Evolutionary conservation across 2,329 filamentous ascomycete species (phyloP), one percentile per base, ranked within the genome.

Genomic region (Didymella sp.): DNA sequence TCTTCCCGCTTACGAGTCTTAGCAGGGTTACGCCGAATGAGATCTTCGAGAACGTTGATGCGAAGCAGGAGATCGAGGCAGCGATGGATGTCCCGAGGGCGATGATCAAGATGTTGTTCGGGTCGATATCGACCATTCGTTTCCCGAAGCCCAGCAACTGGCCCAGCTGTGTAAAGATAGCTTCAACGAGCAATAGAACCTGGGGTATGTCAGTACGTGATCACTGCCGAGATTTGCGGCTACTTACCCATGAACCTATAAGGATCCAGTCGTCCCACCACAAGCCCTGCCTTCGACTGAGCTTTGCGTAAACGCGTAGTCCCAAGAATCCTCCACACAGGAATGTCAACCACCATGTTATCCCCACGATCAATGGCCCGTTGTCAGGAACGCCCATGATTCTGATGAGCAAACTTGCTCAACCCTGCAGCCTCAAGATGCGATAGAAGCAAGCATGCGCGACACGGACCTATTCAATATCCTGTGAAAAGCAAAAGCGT

Each of bases 201-300:
- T 72, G 33, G 13, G 38, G 25, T 12, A 30, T 24, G 21, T 64
- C 27, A 60, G 58, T 24, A 30, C 13, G 3, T 38, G 13, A 12
- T 13, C 24, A 40, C 25, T 31, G 24, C n/a, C 7, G 4, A 27
- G 37, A 13, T 2, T 6, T 3, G 3, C 9, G 3, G 2, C 12
- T 31, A 56, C 62, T 17, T 57, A 70, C 69, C 67, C 68, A 71
- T 35, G 69, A 66, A 2, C 48, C n/a, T 3, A 66, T 60, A 4
- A 72, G 53, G n/a, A 71, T 67, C 24, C 68, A 51, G 42, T 72
- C 70, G 45, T 72, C 68, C 68, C 68, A 71, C 70, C 68, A 71
- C 8, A 72, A 54, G 2, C 58, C 57, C 43, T 69, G 68, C 27
- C 60, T 61, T 33, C 67, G 58, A 58, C 61, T 68, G 7, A 62